Base-by-base conservation (phyloP, 2,329 filamentous ascomycete species). In the Hymenoscyphus linearis region DNA sequence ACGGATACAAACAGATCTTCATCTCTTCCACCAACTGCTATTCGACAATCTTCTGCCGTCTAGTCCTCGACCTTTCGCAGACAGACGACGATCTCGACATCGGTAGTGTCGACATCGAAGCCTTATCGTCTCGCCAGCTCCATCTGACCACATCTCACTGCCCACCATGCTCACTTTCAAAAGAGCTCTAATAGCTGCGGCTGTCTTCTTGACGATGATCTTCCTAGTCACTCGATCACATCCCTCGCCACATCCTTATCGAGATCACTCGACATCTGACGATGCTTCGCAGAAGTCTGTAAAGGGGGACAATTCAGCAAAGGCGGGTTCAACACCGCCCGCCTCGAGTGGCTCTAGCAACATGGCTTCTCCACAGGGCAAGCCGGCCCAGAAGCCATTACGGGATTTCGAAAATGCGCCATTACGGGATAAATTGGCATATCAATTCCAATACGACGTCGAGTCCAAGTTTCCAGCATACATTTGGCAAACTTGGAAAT, bases 401-500 rank as follows among this genome's bases (percentile, higher is more conserved):
- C 60, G 62, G 58, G 88, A 93, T 74, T 81, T 90, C 72, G 85
- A 86, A 62, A 84, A 82, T 72, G 86, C 90, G 77, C 86, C 89
- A 16, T 81, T 93, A 58, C 81, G 79, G 80, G 89, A 83, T 78
- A 96, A 95, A 77, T 85, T 99, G 61, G 88, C 87, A 58, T 97
- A 96, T 78, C 90, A 96, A 69, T 98, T 95, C 76, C 91, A 93
- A 22, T 99, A 98, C 80, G 90, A 96, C 71, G 82, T 93, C 65
- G 86, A 92, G 71, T 76, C 81, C 68, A 96, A 93, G 75, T 98
- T 98, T 75, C 95, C 95, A 2, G 93, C 92, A 60, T 98, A 96
- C 79, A 96, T 99, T 72, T 99, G 95, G 95, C 95, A 99, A 80
- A 99, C 95, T 14, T 99, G 95, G 95, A 97, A 96, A 75, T 88